phyloP scores from a whole-genome alignment of 2,329 filamentous ascomycete genomes.

The Colletotrichum sp. region DNA sequence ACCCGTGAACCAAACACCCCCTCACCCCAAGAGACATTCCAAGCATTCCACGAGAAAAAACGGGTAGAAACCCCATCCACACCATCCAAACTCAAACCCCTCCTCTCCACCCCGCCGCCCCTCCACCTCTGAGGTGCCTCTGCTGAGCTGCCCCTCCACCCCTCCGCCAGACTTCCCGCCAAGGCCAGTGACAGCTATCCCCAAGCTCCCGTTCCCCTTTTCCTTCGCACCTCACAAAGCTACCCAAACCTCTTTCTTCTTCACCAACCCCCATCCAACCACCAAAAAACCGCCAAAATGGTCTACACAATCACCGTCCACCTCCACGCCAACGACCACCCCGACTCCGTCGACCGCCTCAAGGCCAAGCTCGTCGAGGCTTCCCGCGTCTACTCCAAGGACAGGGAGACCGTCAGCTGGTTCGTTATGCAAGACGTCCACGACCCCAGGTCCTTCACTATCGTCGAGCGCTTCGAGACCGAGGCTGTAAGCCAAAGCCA shows the following conservation, averaged over 20 bases:
- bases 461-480: conserved; percentile 75
- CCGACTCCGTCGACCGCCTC: conserved; percentile 68
- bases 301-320: conserved; percentile 74
- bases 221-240: background rate
- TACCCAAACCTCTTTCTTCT: background rate
- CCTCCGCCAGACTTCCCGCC: background rate
- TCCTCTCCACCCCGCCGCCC: background rate
- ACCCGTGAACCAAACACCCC: background rate
- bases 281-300: conserved; percentile 46
- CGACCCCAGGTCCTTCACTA: conserved; percentile 73
- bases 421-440: conserved; percentile 78
- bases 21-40: background rate
- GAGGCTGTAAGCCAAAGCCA: conserved; percentile 56
- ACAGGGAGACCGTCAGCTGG: conserved; percentile 74
- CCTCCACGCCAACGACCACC: conserved; percentile 72
- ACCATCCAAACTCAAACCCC: background rate
- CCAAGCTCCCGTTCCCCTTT: background rate
- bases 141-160: conserved; percentile 2
- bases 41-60: background rate
- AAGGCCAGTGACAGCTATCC: background rate
- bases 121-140: background rate
- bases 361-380: conserved; percentile 77
- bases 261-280: background rate
- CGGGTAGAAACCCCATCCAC: background rate
- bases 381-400: conserved; percentile 73